A percentile compares a stretch with the other conserved stretches of the same genome.
Conservation (phyloP, 768 basidiomycete genomes). For the Mycena galericulata region DNA sequence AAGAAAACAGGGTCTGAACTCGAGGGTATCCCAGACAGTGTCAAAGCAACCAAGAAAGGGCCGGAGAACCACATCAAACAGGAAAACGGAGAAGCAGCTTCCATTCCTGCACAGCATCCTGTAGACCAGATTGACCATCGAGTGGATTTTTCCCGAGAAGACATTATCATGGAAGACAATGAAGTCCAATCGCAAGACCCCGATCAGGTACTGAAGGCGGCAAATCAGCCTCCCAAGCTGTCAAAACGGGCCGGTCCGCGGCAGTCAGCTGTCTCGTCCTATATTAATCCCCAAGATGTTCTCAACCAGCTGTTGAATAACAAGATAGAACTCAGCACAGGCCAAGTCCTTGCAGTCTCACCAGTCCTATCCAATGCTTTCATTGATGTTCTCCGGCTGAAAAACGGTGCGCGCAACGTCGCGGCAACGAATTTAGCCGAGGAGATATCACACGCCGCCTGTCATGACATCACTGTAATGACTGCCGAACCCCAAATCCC, state of each 20-base stretch:
- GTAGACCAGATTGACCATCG: neutral
- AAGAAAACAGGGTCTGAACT: neutral
- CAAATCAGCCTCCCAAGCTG: neutral
- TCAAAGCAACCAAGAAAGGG: neutral
- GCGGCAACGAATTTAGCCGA: neutral
- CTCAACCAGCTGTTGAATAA: neutral
- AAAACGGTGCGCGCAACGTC: neutral
- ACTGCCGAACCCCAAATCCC: neutral
- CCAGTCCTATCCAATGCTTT: slow-evolving; percentile 3
- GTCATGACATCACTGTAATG: neutral
- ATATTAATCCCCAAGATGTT: neutral
- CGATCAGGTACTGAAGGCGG: neutral
- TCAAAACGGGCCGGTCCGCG: neutral
- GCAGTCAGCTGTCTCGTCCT: slow-evolving; percentile 13
- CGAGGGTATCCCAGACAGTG: neutral
- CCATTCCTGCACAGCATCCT: neutral
- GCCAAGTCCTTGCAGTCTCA: slow-evolving; percentile 4
- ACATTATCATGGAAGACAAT: slow-evolving; percentile 13
- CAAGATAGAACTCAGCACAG: neutral
- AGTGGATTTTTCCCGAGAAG: slow-evolving; percentile 6
- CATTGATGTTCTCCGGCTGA: neutral
- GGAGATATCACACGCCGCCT: neutral
- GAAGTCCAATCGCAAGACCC: neutral
- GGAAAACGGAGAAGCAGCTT: neutral
- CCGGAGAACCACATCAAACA: neutral